A percentile compares a stretch with the other conserved stretches of the same genome.
Evolutionary conservation across 495 filamentous ascomycete genomes (phyloP).

Genomic region (Trichoderma gamsii): DNA sequence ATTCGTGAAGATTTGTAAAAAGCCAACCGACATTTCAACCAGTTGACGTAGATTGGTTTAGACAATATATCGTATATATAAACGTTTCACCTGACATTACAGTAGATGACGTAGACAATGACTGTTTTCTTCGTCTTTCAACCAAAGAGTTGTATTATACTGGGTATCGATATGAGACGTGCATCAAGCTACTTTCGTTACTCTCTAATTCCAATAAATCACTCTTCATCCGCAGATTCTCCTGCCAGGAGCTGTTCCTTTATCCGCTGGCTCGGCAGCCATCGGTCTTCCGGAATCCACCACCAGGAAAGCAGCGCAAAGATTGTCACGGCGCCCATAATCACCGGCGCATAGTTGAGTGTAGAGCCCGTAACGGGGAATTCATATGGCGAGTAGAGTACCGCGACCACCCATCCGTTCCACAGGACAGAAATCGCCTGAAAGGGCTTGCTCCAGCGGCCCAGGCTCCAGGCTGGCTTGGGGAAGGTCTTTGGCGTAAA

Average conservation of each 20-base stretch:
- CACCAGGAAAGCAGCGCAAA: slow-evolving; percentile 25
- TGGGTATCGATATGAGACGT: slow-evolving; percentile 1
- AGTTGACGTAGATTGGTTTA: no score
- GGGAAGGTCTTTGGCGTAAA: slow-evolving; percentile 48
- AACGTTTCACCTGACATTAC: no score
- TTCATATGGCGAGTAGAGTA: slow-evolving; percentile 1
- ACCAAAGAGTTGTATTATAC: background rate
- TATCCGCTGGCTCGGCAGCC: slow-evolving; percentile 7
- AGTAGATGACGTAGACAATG: no score
- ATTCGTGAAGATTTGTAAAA: background rate
- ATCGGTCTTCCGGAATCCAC: background rate
- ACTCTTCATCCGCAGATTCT: slow-evolving; percentile 8
- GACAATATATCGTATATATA: no score
- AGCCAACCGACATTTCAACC: background rate
- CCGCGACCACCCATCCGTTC: slow-evolving; percentile 5
- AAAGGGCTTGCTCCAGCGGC: slow-evolving; percentile 9
- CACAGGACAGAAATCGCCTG: background rate
- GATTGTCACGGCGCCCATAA: slow-evolving; percentile 53
- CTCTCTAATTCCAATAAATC: background rate
- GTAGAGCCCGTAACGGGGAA: slow-evolving; percentile 54
- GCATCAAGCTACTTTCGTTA: background rate
- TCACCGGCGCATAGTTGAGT: slow-evolving; percentile 58
- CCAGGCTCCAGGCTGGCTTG: slow-evolving; percentile 5
- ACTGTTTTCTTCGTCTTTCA: background rate
- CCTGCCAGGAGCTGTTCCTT: background rate